Evolutionary conservation across 306 rosid species (phyloP).

Genomic region (Morella rubra): DNA sequence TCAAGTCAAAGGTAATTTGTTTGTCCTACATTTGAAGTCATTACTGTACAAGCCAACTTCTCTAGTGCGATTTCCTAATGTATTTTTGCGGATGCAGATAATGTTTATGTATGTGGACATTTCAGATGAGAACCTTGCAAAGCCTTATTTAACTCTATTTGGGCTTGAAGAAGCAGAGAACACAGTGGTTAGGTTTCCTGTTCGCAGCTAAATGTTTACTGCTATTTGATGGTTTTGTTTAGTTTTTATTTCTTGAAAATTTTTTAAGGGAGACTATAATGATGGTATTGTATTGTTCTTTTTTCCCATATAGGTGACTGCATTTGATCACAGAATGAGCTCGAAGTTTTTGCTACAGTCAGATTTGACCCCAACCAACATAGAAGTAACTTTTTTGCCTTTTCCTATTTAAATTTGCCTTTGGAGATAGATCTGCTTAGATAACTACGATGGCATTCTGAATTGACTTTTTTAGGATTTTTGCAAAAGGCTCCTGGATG

Average conservation of each 20-base stretch:
- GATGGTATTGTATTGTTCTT: conserved; percentile 24
- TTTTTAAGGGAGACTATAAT: conserved; percentile 4
- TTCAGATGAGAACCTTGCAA: conserved; percentile 81
- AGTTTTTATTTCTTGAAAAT: background rate
- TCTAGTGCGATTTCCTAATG: conserved; percentile 19
- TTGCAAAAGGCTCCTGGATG: conserved; percentile 61
- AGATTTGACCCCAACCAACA: conserved; percentile 59
- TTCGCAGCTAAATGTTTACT: conserved; percentile 22
- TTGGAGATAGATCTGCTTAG: conserved; percentile 3
- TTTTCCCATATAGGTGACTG: conserved; percentile 61
- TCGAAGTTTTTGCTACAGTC: conserved; percentile 79
- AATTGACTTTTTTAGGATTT: conserved; percentile 62
- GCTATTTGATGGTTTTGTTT: conserved; percentile 4
- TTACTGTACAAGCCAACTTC: conserved; percentile 22
- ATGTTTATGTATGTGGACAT: conserved; percentile 69
- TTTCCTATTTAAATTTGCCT: conserved; percentile 9
- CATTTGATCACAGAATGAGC: conserved; percentile 67
- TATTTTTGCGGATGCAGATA: conserved; percentile 51
- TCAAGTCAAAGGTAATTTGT: conserved; percentile 71
- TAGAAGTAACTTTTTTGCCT: conserved; percentile 51
- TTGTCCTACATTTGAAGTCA: conserved; percentile 23
- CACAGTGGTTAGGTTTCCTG: conserved; percentile 61
- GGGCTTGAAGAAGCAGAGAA: conserved; percentile 84
- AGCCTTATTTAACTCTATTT: conserved; percentile 77
- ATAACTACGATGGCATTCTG: conserved; percentile 24